These are phyloP conservation scores for Hemisphaericaspora subhashii DNA, from an alignment of 1,139 yeast genomes.

Conservation along the genomic window DNA sequence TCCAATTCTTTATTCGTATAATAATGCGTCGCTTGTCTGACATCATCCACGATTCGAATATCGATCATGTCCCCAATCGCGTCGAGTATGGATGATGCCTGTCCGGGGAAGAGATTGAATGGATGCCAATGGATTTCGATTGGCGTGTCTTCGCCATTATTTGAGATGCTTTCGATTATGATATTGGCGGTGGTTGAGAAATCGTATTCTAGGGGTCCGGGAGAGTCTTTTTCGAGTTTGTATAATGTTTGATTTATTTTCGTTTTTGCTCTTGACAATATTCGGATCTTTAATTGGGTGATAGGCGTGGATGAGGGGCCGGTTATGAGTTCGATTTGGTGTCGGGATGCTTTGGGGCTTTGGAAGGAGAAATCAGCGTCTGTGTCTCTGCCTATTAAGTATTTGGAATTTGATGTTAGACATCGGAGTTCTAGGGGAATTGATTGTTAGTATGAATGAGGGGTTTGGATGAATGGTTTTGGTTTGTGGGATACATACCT, in stretches of 20 bases:
- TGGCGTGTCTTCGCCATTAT: constrained; percentile 14
- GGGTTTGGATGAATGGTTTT: constrained; percentile 5
- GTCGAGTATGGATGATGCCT: neutral
- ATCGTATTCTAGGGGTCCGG: constrained; percentile 17
- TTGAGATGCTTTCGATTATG: constrained; percentile 19
- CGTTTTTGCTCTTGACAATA: constrained; percentile 34
- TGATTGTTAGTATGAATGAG: constrained; percentile 7
- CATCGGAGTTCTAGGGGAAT: constrained; percentile 8
- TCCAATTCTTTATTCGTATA: constrained; percentile 7
- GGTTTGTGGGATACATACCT: constrained; percentile 12
- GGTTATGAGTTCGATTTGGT: constrained; percentile 23
- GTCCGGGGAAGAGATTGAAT: constrained; percentile 16
- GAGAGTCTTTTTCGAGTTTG: constrained; percentile 22
- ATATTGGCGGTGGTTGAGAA: constrained; percentile 17
- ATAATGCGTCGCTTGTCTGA: constrained; percentile 27
- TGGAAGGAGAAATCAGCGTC: constrained; percentile 18
- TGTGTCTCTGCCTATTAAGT: constrained; percentile 32
- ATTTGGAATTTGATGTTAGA: constrained; percentile 21
- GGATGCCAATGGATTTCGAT: constrained; percentile 26
- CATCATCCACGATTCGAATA: constrained; percentile 21
- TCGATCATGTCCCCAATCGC: constrained; percentile 17
- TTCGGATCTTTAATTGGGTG: constrained; percentile 23
- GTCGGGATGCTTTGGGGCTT: constrained; percentile 29
- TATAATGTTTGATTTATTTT: constrained; percentile 28
- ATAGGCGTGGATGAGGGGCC: constrained; percentile 15